These are phyloP conservation scores for Trametes coccinea DNA, from an alignment of 768 basidiomycete species.

Conservation along the genomic window DNA sequence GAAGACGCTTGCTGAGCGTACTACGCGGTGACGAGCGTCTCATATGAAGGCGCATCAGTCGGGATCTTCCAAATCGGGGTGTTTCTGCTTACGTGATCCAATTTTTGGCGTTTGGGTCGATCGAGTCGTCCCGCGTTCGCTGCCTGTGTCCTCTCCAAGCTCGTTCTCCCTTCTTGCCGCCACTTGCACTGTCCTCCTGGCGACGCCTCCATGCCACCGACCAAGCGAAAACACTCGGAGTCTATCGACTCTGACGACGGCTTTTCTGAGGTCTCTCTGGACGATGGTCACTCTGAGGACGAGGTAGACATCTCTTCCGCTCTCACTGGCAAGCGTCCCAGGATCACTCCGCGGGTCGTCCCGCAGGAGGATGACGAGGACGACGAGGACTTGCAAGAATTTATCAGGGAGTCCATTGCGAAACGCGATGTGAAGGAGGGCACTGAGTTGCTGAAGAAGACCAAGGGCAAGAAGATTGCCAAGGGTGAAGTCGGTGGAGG, in stretches of 20 bases:
- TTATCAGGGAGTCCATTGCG: slow-evolving; percentile 68
- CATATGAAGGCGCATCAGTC: not conserved
- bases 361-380: slow-evolving; percentile 31
- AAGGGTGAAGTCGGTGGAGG: slow-evolving; percentile 89
- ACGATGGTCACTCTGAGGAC: slow-evolving; percentile 27
- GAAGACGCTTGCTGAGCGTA: no score
- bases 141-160: no score
- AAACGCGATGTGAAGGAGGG: slow-evolving; percentile 77
- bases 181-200: not conserved
- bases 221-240: slow-evolving; percentile 15
- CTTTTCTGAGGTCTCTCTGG: slow-evolving; percentile 16
- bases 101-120: slow-evolving; percentile 8
- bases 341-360: not conserved
- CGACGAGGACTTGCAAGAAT: slow-evolving; percentile 54
- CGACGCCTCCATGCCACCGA: slow-evolving; percentile 1
- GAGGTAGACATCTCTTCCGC: slow-evolving; percentile 67
- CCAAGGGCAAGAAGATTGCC: slow-evolving; percentile 69
- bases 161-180: no score
- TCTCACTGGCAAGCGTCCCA: slow-evolving; percentile 42
- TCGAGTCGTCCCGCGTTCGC: not conserved
- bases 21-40: no score
- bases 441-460: slow-evolving; percentile 72
- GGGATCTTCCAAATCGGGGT: slow-evolving; percentile 1
- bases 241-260: slow-evolving; percentile 3
- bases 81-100: slow-evolving; percentile 9